Evolutionary conservation across 768 basidiomycete species (phyloP).

Genomic region (Psilocybe cubensis): DNA sequence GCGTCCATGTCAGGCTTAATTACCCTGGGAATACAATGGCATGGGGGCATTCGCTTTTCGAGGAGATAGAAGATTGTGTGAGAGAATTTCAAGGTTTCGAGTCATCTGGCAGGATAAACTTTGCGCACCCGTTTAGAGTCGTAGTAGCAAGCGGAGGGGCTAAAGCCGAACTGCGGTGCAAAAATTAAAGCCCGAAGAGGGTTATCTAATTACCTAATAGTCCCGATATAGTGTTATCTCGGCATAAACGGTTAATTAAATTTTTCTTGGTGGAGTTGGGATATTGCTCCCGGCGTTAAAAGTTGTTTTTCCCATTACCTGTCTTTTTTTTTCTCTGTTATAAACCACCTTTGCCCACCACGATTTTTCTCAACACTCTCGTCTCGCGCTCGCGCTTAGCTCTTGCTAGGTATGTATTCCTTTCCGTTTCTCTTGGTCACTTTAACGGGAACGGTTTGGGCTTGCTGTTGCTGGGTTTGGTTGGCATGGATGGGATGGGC

Average conservation of each 20-base stretch:
- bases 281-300: slow-evolving; percentile 15
- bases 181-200: background rate
- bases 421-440: too few relatives aligned
- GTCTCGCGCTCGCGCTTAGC: background rate
- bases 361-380: background rate
- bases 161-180: background rate
- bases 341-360: slow-evolving; percentile 21
- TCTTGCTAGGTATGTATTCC: background rate
- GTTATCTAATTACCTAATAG: background rate
- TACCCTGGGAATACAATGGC: background rate
- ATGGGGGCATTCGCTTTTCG: background rate
- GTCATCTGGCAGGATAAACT: background rate
- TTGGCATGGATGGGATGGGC: too few relatives aligned
- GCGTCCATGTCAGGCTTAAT: background rate
- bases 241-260: too few relatives aligned
- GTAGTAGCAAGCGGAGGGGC: background rate
- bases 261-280: slow-evolving; percentile 6
- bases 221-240: background rate
- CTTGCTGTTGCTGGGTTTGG: too few relatives aligned
- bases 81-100: background rate
- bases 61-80: background rate
- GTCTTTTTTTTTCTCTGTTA: slow-evolving; percentile 15
- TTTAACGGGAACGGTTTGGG: too few relatives aligned
- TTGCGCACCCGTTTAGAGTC: background rate
- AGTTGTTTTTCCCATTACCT: slow-evolving; percentile 6